phyloP scores from a whole-genome alignment of 345 rosid species.

The Eucalyptus decipiens region DNA sequence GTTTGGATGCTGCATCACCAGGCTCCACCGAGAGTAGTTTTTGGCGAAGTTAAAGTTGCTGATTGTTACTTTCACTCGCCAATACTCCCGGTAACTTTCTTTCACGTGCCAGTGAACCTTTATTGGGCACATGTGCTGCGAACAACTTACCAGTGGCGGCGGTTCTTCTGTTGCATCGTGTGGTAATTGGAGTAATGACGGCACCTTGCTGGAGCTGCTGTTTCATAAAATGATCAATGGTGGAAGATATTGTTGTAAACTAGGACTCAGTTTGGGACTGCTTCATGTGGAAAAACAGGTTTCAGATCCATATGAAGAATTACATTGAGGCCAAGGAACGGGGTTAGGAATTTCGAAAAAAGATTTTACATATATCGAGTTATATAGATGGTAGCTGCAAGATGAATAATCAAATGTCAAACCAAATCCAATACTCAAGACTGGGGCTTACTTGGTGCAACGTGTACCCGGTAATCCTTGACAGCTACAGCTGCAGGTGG shows the following conservation, averaged over 20 bases:
- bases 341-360: not conserved
- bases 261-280: not conserved
- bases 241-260: not conserved
- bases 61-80: slow-evolving; percentile 73
- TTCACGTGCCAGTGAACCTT: slow-evolving; percentile 89
- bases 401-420: not conserved
- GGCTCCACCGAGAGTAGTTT: slow-evolving; percentile 70
- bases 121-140: slow-evolving; percentile 72
- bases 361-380: not conserved
- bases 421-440: not conserved
- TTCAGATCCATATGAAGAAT: not conserved
- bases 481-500: slow-evolving; percentile 68
- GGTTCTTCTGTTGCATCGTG: slow-evolving; percentile 22
- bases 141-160: slow-evolving; percentile 37
- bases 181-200: slow-evolving; percentile 21
- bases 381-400: not conserved
- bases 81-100: slow-evolving; percentile 57
- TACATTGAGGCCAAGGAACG: not conserved
- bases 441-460: slow-evolving; percentile 21
- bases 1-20: slow-evolving; percentile 80
- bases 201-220: slow-evolving; percentile 29
- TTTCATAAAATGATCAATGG: not conserved
- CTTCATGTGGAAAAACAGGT: not conserved
- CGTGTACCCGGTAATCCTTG: slow-evolving; percentile 18
- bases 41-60: slow-evolving; percentile 43